These are phyloP conservation scores for Paramecium pentaurelia DNA, from an alignment of 73 alveolate species.

Conservation along the genomic window DNA sequence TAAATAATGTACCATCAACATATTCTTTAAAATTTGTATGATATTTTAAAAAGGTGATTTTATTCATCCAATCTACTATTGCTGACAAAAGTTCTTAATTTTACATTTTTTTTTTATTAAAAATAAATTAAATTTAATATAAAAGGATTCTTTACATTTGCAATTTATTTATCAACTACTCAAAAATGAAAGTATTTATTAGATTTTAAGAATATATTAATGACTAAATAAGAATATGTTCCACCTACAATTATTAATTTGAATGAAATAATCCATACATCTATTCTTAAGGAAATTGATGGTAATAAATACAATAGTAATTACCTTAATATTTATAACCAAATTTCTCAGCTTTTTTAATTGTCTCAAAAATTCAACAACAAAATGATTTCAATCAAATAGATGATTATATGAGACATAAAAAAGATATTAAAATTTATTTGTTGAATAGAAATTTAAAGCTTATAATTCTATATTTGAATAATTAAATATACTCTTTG, in stretches of 20 bases:
- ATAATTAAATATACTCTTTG: too few species aligned
- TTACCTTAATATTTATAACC: too few species aligned
- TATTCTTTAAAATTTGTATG: not conserved
- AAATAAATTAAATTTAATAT: not conserved
- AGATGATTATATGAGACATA: not conserved
- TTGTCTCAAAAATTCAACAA: not conserved
- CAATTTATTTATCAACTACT: not conserved
- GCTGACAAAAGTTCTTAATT: not conserved
- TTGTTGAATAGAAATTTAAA: not conserved
- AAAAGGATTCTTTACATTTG: not conserved
- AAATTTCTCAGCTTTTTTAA: not conserved
- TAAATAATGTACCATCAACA: not conserved
- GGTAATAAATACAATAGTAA: too few species aligned
- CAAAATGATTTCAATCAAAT: not conserved
- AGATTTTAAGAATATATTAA: not conserved
- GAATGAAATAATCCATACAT: too few species aligned
- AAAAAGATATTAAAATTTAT: too few species aligned
- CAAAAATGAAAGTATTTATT: not conserved
- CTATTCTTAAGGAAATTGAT: too few species aligned
- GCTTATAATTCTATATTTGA: too few species aligned
- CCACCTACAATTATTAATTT: not conserved
- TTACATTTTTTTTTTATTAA: not conserved
- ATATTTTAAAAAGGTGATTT: not conserved
- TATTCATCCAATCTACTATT: not conserved
- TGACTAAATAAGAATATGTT: not conserved